Conservation (phyloP, 805 yeast genomes). For the Ogataea henricii region DNA sequence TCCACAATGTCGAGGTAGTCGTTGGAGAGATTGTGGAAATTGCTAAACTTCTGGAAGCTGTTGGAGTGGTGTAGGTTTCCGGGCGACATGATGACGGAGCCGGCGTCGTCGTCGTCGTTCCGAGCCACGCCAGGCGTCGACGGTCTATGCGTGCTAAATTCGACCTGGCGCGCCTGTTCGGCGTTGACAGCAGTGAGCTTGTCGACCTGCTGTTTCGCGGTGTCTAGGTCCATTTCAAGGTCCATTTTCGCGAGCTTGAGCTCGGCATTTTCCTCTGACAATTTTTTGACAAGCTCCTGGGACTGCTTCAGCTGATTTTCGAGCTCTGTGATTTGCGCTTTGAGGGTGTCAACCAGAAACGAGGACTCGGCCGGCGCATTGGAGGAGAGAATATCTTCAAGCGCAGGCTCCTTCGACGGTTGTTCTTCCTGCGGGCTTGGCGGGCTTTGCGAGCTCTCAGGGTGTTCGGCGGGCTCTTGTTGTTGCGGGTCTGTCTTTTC, state of each 20-base stretch:
- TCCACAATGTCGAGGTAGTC: slow-evolving; percentile 52
- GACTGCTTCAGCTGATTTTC: slow-evolving; percentile 30
- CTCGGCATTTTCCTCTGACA: slow-evolving; percentile 28
- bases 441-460: too few species aligned
- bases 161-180: slow-evolving; percentile 25
- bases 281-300: slow-evolving; percentile 7
- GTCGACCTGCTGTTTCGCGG: slow-evolving; percentile 36
- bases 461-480: not conserved
- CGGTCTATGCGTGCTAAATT: slow-evolving; percentile 34
- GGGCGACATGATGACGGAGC: slow-evolving; percentile 11
- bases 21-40: slow-evolving; percentile 28
- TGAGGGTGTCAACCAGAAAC: slow-evolving; percentile 30
- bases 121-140: slow-evolving; percentile 22
- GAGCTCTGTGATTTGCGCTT: slow-evolving; percentile 38
- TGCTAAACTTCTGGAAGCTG: slow-evolving; percentile 27
- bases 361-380: slow-evolving; percentile 22
- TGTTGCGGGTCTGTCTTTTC: not conserved
- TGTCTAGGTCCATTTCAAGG: slow-evolving; percentile 42
- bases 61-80: slow-evolving; percentile 14
- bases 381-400: slow-evolving; percentile 23
- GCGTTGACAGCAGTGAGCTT: slow-evolving; percentile 33
- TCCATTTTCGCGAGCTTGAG: slow-evolving; percentile 30
- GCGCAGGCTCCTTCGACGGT: slow-evolving; percentile 7
- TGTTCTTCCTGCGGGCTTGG: not conserved
- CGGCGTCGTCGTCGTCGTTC: slow-evolving; percentile 32